A percentile compares a stretch with the other conserved stretches of the same genome.
Conservation (phyloP, 164 flowering plant genomes). For the Protea cynaroides region DNA sequence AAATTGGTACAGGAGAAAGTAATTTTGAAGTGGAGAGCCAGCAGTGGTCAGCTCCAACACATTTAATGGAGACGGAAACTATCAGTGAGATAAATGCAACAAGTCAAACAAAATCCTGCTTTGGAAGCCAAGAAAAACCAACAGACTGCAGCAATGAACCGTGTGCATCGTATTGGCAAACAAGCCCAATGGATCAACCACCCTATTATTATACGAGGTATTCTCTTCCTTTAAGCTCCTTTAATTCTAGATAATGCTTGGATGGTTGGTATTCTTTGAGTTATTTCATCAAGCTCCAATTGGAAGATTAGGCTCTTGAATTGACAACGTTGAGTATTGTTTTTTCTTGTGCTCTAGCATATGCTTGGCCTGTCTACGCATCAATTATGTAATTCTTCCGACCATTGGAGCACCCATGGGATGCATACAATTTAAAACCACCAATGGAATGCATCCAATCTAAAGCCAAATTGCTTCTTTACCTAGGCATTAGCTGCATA, state of each 20-base stretch:
- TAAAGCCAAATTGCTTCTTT: background rate
- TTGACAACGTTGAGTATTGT: background rate
- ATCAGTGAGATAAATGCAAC: constrained; percentile 14
- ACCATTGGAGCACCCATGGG: background rate
- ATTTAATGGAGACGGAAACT: constrained; percentile 12
- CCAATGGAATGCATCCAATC: background rate
- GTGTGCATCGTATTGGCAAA: constrained; percentile 26
- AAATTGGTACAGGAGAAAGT: constrained; percentile 31
- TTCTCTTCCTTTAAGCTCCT: background rate
- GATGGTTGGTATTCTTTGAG: background rate
- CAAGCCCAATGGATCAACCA: constrained; percentile 27
- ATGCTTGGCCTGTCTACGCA: background rate
- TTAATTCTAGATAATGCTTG: background rate
- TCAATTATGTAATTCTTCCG: background rate
- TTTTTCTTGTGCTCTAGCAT: no score
- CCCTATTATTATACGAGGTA: constrained; percentile 48
- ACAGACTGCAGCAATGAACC: constrained; percentile 24
- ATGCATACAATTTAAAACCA: background rate
- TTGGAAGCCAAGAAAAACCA: constrained; percentile 18
- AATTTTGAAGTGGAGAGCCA: constrained; percentile 16
- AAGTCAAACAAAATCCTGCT: constrained; percentile 18
- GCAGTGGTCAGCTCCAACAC: constrained; percentile 7
- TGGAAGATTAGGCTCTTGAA: background rate
- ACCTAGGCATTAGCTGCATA: background rate
- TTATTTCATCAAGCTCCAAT: background rate